Evolutionary conservation across 2,329 filamentous ascomycete genomes (phyloP).

Genomic region (Chrysoporthe deuterocubensis): DNA sequence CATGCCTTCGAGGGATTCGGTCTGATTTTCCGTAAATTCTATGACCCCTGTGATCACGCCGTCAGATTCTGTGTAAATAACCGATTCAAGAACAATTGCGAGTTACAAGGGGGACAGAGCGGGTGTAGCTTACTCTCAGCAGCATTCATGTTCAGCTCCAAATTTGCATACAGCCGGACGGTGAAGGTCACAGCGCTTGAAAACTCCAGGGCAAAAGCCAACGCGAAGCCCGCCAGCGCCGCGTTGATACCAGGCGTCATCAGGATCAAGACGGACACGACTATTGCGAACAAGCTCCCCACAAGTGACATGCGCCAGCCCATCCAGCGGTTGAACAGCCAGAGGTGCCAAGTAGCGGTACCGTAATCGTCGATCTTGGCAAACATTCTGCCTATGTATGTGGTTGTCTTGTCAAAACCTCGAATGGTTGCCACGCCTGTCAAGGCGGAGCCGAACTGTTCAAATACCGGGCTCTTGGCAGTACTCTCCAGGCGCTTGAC

Average conservation of each 20-base stretch:
- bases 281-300: conserved; percentile 69
- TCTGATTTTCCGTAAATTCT: conserved; percentile 68
- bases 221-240: conserved; percentile 73
- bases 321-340: conserved; percentile 79
- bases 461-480: conserved; percentile 78
- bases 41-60: conserved; percentile 49
- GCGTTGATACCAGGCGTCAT: conserved; percentile 65
- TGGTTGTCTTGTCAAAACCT: conserved; percentile 70
- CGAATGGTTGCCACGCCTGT: conserved; percentile 76
- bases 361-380: conserved; percentile 69
- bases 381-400: conserved; percentile 73
- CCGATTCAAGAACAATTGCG: neutral
- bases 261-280: conserved; percentile 69
- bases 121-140: conserved; percentile 58
- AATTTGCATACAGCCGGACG: conserved; percentile 68
- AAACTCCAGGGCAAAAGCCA: conserved; percentile 75
- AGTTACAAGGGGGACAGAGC: too few relatives aligned
- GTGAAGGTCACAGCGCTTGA: conserved; percentile 66
- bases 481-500: conserved; percentile 78
- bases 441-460: conserved; percentile 76
- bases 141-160: conserved; percentile 80
- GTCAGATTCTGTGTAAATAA: neutral
- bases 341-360: conserved; percentile 68
- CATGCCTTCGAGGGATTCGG: conserved; percentile 65
- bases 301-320: conserved; percentile 72